A percentile compares a stretch with the other conserved stretches of the same genome.
Conservation (phyloP, 2,329 filamentous ascomycete species). For the Aspergillus nomiae region DNA sequence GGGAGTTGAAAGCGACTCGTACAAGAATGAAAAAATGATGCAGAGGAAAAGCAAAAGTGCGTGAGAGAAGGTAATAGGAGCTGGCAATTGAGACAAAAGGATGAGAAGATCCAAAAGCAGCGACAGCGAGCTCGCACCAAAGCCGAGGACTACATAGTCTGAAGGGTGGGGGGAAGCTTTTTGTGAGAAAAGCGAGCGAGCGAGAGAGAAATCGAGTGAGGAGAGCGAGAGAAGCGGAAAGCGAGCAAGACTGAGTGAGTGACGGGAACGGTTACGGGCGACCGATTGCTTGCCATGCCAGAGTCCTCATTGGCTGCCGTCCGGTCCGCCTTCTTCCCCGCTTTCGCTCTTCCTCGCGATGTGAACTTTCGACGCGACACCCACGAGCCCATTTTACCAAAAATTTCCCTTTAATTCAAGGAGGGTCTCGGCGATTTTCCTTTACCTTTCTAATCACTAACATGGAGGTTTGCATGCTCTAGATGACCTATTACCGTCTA, state of each 20-base stretch:
- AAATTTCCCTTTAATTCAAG: background rate
- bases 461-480: background rate
- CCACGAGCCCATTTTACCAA: background rate
- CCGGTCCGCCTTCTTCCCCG: conserved; percentile 7
- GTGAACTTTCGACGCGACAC: conserved; percentile 1
- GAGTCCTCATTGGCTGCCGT: conserved; percentile 1
- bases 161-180: conserved; percentile 31
- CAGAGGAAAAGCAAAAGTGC: conserved; percentile 14
- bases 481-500: background rate
- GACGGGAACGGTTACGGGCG: conserved; percentile 12
- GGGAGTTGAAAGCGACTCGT: conserved; percentile 20
- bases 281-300: background rate
- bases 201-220: conserved; percentile 32
- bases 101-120: conserved; percentile 22
- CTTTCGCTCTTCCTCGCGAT: conserved; percentile 5
- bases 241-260: conserved; percentile 19
- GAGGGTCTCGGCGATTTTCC: background rate
- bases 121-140: conserved; percentile 34
- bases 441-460: background rate
- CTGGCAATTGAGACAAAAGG: conserved; percentile 29
- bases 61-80: conserved; percentile 9
- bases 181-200: conserved; percentile 34
- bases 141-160: conserved; percentile 45
- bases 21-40: conserved; percentile 19
- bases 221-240: conserved; percentile 28